Conservation (phyloP, 208 protist genomes). For the Porcisia deanei region DNA sequence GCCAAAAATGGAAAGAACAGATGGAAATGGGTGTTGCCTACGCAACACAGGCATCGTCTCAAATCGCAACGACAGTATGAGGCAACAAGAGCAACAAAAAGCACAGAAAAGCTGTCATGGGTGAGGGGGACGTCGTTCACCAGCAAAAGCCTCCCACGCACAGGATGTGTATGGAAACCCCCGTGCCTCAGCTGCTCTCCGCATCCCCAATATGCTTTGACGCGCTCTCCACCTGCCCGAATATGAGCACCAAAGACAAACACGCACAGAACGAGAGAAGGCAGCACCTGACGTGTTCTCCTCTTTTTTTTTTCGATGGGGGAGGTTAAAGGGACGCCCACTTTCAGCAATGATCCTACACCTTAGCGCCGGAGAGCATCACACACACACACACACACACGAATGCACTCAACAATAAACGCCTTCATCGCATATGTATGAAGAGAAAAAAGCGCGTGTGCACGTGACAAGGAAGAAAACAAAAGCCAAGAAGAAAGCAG, state of each 20-base stretch:
- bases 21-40: not conserved
- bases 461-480: too few relatives aligned
- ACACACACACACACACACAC: not conserved
- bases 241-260: not conserved
- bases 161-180: too few relatives aligned
- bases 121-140: not conserved
- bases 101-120: not conserved
- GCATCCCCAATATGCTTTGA: not conserved
- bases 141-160: not conserved
- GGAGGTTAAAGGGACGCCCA: too few relatives aligned
- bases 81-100: not conserved
- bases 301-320: too few relatives aligned
- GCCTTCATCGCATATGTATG: too few relatives aligned
- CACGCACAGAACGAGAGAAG: not conserved
- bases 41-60: not conserved
- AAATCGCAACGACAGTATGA: not conserved
- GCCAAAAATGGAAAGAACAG: not conserved
- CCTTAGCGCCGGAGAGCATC: too few relatives aligned
- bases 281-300: too few relatives aligned
- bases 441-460: too few relatives aligned
- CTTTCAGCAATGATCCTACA: too few relatives aligned
- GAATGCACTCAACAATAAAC: not conserved
- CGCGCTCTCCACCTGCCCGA: not conserved
- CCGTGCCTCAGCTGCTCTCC: too few relatives aligned
- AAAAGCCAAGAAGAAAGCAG: too few relatives aligned